phyloP scores from a whole-genome alignment of 805 yeast genomes.

The Metschnikowia vanudenii region DNA sequence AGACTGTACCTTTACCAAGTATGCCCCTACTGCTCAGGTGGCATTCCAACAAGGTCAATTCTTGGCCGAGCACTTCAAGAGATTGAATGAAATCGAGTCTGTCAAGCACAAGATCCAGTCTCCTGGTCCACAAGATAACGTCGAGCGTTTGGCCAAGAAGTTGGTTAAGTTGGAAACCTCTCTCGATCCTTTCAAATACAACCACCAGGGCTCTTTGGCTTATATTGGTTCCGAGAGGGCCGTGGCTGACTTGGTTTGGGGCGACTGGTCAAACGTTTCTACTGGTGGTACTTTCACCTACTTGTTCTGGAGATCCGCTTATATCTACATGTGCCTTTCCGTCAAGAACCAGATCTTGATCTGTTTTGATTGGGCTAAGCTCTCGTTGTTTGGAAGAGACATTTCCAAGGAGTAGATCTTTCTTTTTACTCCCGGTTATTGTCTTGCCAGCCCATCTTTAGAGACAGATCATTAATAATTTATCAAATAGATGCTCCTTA shows the following conservation, averaged over 20 bases:
- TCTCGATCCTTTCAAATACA: constrained; percentile 67
- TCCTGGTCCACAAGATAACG: constrained; percentile 41
- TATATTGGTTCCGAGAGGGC: constrained; percentile 93
- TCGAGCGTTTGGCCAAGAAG: constrained; percentile 47
- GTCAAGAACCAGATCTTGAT: constrained; percentile 86
- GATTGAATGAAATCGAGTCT: constrained; percentile 59
- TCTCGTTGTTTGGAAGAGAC: constrained; percentile 88
- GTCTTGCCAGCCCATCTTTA: too few species aligned
- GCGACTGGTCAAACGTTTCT: constrained; percentile 74
- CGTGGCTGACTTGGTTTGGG: constrained; percentile 84
- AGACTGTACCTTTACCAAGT: constrained; percentile 89
- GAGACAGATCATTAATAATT: neutral
- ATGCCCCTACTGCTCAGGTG: constrained; percentile 96
- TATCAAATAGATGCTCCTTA: neutral
- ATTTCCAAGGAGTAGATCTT: constrained; percentile 70
- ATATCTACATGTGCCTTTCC: constrained; percentile 87
- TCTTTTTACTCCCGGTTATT: neutral
- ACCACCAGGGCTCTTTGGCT: constrained; percentile 91
- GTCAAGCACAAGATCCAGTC: constrained; percentile 45
- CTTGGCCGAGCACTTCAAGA: constrained; percentile 70
- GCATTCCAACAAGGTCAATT: constrained; percentile 92
- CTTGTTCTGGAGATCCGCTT: constrained; percentile 93
- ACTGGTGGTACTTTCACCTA: constrained; percentile 85
- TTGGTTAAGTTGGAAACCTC: constrained; percentile 42
- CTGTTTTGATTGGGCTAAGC: constrained; percentile 85